Evolutionary conservation across 257 asterid genomes (phyloP), one percentile per base, ranked within the genome.

Genomic region (Capsicum chinense): DNA sequence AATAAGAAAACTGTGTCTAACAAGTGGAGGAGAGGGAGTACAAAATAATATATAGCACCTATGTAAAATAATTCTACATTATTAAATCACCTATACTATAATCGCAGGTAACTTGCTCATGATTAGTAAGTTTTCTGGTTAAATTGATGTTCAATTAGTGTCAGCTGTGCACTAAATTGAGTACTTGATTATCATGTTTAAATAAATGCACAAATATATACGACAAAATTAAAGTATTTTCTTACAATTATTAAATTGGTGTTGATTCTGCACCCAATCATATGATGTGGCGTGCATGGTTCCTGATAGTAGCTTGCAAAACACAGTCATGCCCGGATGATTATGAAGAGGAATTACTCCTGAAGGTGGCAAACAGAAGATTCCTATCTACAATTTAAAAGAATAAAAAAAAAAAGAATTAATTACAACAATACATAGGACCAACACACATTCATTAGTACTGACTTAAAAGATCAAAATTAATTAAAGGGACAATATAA

Each of bases 311-410:
- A 89, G 87, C 86, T 89, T 89, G 85, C 86, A 44, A 47, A 89
- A 35, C 7, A 89, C 91, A 7, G 91, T 89, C 91, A 89, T 89
- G 37, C 69, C 84, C 6, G 91, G 91, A 67, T 89, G 91, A 64
- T 89, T 86, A 78, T 89, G 91, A 33, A 89, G 89, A 12, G 91
- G 91, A 81, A 89, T 89, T n/a, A 89, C 86, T 6, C 83, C 86
- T 21, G 86, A 85, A 19, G 85, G 81, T 69, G 90, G 90, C 70
- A 87, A 83, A 84, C 85, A 87, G 47, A 87, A 87, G 4, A 87
- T 85, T 83, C 90, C 88, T 47, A 87, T 83, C 90, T 87, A 85
- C 56, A 44, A 7, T 81, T 59, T 39, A 39, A 39, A 39, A 39
- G 44, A 54, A 52, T 1, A 9, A 9, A 4, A n/a, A 68, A 9